Conservation (phyloP, 2,329 filamentous ascomycete species). For the Podosphaera fusca region DNA sequence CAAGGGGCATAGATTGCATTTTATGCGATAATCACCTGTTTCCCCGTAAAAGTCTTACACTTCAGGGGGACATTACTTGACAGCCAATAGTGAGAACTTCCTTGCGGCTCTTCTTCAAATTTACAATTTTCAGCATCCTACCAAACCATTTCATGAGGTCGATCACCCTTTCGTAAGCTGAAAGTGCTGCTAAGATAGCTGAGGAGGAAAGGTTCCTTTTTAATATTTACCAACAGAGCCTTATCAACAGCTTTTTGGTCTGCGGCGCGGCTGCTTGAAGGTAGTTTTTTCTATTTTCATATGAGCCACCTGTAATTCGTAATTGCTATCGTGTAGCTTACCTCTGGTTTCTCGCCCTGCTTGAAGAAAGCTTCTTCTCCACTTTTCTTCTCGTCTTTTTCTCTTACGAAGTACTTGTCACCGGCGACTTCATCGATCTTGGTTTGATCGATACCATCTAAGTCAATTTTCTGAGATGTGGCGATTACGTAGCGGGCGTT, state of each 20-base stretch:
- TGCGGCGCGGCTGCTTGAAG: conserved; percentile 70
- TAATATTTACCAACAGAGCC: conserved; percentile 81
- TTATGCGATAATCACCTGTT: too few relatives aligned
- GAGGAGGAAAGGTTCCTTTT: conserved; percentile 88
- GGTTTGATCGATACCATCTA: conserved; percentile 66
- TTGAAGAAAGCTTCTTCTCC: conserved; percentile 98
- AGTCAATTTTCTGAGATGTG: conserved; percentile 64
- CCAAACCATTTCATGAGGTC: conserved; percentile 99
- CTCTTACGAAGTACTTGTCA: conserved; percentile 84
- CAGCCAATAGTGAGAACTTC: too few relatives aligned
- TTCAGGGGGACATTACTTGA: too few relatives aligned
- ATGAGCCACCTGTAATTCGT: conserved; percentile 2
- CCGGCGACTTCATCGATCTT: conserved; percentile 60
- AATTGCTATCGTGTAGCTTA: conserved; percentile 23
- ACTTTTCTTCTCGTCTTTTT: conserved; percentile 88
- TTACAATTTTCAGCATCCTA: conserved; percentile 17
- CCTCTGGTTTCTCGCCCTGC: conserved; percentile 94
- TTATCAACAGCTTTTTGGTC: conserved; percentile 99
- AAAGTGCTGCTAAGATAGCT: conserved; percentile 91
- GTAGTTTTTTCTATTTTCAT: conserved; percentile 71
- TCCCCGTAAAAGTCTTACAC: too few relatives aligned
- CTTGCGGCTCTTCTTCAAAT: too few relatives aligned
- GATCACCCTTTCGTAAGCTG: conserved; percentile 97
- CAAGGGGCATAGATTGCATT: too few relatives aligned
- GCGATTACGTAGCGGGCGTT: conserved; percentile 88